Conservation (phyloP, 257 asterid species). For the Gardenia jasminoides region DNA sequence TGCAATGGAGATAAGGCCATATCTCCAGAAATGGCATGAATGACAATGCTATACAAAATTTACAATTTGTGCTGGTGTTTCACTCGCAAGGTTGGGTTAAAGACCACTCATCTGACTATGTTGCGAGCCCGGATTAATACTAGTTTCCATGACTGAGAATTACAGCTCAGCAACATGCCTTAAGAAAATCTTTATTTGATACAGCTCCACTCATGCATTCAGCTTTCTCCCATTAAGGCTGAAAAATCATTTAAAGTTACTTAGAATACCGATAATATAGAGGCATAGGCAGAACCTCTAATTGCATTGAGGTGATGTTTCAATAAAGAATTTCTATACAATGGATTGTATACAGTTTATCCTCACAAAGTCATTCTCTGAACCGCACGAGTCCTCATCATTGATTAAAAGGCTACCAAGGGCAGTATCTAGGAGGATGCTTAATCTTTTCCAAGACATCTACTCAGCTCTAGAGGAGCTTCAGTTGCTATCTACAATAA, state of each 20-base stretch:
- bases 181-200: conserved; percentile 41
- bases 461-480: neutral
- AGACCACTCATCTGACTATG: too few relatives aligned
- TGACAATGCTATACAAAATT: too few relatives aligned
- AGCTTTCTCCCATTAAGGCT: conserved; percentile 59
- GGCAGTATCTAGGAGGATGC: neutral
- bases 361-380: neutral
- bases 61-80: too few relatives aligned
- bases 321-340: neutral
- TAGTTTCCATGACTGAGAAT: conserved; percentile 4
- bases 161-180: conserved; percentile 47
- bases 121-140: too few relatives aligned
- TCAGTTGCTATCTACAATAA: too few relatives aligned
- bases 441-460: neutral
- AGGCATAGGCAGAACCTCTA: too few relatives aligned
- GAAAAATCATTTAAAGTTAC: too few relatives aligned
- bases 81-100: too few relatives aligned
- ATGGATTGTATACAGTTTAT: neutral
- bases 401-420: neutral
- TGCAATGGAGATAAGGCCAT: too few relatives aligned
- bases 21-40: too few relatives aligned
- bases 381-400: neutral
- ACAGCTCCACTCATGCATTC: conserved; percentile 39
- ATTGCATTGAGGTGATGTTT: too few relatives aligned
- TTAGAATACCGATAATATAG: too few relatives aligned